phyloP scores from a whole-genome alignment of 2,329 filamentous ascomycete genomes.

The Xylariaceae sp. region DNA sequence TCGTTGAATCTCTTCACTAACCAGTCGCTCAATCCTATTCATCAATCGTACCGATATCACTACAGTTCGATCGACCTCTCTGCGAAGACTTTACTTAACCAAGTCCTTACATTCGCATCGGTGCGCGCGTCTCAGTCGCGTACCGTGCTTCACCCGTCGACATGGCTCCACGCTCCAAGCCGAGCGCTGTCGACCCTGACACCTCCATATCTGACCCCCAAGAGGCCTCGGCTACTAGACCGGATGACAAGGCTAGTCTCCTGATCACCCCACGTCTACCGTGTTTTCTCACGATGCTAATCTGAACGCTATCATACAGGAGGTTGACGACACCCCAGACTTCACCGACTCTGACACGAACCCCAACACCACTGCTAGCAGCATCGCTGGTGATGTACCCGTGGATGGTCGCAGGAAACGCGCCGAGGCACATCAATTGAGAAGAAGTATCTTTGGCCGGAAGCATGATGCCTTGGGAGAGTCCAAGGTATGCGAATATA shows the following conservation, averaged over 20 bases:
- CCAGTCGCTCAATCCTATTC: neutral
- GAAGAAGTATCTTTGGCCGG: slow-evolving; percentile 88
- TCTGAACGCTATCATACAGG: slow-evolving; percentile 33
- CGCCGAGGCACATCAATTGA: slow-evolving; percentile 80
- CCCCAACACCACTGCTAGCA: slow-evolving; percentile 71
- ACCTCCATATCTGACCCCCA: slow-evolving; percentile 59
- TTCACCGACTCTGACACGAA: slow-evolving; percentile 64
- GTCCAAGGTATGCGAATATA: slow-evolving; percentile 63
- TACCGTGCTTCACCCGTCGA: slow-evolving; percentile 40
- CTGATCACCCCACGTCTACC: neutral
- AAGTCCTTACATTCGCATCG: neutral
- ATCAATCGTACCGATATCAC: neutral
- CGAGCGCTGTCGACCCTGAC: slow-evolving; percentile 52
- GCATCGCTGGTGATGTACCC: slow-evolving; percentile 71
- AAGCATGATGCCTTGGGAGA: slow-evolving; percentile 90
- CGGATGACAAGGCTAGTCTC: slow-evolving; percentile 46
- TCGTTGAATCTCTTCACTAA: neutral
- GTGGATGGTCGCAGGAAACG: slow-evolving; percentile 78
- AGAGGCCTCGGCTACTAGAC: slow-evolving; percentile 36
- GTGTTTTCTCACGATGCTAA: slow-evolving; percentile 1
- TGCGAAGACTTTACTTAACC: slow-evolving; percentile 1
- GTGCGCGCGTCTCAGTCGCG: slow-evolving; percentile 50
- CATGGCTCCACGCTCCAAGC: slow-evolving; percentile 52
- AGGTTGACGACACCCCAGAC: slow-evolving; percentile 61
- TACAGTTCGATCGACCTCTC: neutral